Evolutionary conservation across 768 basidiomycete genomes (phyloP).

Genomic region (Boletus reticulatus): DNA sequence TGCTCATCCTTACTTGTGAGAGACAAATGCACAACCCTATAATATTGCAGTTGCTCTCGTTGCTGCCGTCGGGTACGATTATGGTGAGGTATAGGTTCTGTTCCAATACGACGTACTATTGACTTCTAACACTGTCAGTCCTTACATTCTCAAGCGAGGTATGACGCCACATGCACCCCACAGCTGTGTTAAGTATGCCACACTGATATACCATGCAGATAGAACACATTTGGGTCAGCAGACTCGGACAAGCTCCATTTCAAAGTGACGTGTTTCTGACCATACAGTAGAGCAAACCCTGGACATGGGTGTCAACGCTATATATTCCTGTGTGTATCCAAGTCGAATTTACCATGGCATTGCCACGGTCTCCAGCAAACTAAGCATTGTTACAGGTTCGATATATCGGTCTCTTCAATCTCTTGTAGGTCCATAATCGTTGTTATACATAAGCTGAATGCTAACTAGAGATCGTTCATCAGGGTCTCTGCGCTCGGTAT

Average conservation of each 20-base stretch:
- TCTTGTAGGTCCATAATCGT: neutral
- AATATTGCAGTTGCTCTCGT: neutral
- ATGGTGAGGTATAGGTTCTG: neutral
- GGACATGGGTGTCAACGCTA: slow-evolving; percentile 9
- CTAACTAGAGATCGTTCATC: neutral
- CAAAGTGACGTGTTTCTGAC: neutral
- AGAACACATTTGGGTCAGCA: slow-evolving; percentile 12
- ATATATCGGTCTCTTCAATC: neutral
- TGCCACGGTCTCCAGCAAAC: neutral
- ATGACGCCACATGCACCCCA: neutral
- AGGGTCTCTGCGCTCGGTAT: neutral
- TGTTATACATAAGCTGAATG: neutral
- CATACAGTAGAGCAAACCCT: neutral
- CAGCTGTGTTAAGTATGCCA: neutral
- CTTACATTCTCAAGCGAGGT: neutral
- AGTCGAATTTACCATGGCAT: neutral
- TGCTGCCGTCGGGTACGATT: neutral
- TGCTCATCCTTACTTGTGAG: neutral
- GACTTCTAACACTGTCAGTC: neutral
- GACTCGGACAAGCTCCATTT: neutral
- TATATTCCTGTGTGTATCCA: slow-evolving; percentile 5
- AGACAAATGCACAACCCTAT: neutral
- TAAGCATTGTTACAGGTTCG: slow-evolving; percentile 4
- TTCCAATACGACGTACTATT: neutral
- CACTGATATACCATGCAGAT: neutral